A percentile compares a stretch with the other conserved stretches of the same genome.
phyloP scores from a whole-genome alignment of 1,284 basidiomycete species.

The Bjerkandera adusta region DNA sequence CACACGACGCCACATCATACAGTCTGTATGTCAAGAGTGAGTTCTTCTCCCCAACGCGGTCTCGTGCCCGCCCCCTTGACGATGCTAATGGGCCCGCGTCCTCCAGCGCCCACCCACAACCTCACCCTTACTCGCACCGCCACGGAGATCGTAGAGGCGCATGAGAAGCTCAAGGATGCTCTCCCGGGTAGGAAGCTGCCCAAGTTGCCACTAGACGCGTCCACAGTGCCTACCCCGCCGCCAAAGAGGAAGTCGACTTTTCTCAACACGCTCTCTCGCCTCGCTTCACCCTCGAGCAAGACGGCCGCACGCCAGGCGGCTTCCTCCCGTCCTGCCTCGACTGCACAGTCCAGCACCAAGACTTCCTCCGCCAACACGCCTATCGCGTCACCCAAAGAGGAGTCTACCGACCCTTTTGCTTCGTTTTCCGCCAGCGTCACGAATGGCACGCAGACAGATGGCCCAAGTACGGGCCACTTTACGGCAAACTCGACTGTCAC shows the following conservation, averaged over 20 bases:
- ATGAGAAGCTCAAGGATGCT: slow-evolving; percentile 66
- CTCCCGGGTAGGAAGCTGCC: slow-evolving; percentile 56
- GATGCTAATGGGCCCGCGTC: not conserved
- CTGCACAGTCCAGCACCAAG: slow-evolving; percentile 33
- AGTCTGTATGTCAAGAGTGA: slow-evolving; percentile 49
- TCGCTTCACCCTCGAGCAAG: slow-evolving; percentile 62
- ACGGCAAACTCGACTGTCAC: slow-evolving; percentile 51
- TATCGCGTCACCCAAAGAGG: slow-evolving; percentile 50
- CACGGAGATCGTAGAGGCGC: slow-evolving; percentile 73
- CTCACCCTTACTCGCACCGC: slow-evolving; percentile 78
- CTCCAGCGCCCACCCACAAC: slow-evolving; percentile 81
- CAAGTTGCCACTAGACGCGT: slow-evolving; percentile 56
- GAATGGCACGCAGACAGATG: slow-evolving; percentile 15
- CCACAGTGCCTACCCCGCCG: slow-evolving; percentile 48
- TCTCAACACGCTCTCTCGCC: slow-evolving; percentile 76
- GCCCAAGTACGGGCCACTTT: slow-evolving; percentile 17
- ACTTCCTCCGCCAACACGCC: slow-evolving; percentile 42
- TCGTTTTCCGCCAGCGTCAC: slow-evolving; percentile 34
- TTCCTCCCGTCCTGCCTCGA: slow-evolving; percentile 23
- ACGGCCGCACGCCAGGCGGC: slow-evolving; percentile 35
- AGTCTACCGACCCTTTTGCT: slow-evolving; percentile 60
- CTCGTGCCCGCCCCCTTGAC: slow-evolving; percentile 15
- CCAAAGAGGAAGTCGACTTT: slow-evolving; percentile 78
- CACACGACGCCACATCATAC: slow-evolving; percentile 38
- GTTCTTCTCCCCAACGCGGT: slow-evolving; percentile 28